Percentiles rank a stretch among this genome's conserved stretches.
Conservation (phyloP, 148 eudicot genomes). For the Cornus florida region DNA sequence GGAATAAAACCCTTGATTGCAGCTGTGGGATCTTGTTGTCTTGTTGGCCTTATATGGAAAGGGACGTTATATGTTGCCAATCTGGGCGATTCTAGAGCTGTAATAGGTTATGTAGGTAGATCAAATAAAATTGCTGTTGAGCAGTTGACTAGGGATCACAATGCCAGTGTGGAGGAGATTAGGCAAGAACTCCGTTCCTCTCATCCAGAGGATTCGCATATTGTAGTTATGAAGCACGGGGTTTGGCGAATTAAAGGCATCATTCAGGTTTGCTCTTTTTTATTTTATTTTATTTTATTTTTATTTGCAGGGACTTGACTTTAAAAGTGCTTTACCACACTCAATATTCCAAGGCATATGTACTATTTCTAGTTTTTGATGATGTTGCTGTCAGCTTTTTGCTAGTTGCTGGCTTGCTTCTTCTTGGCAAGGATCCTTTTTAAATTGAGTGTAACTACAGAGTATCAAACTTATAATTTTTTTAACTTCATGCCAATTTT, state of each 20-base stretch:
- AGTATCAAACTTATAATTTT: not conserved
- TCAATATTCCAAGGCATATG: not conserved
- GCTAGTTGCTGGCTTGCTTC: not conserved
- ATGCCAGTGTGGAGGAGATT: conserved; percentile 57
- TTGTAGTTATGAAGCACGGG: conserved; percentile 54
- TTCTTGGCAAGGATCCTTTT: not conserved
- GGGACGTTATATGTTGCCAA: conserved; percentile 70
- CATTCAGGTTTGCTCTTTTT: conserved; percentile 55
- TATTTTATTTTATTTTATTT: not conserved
- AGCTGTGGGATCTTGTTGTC: conserved; percentile 78
- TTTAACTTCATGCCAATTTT: not conserved
- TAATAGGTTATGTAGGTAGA: conserved; percentile 41
- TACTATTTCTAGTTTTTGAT: not conserved
- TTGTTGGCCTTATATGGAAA: conserved; percentile 61
- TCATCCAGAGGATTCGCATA: conserved; percentile 68
- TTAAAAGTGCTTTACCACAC: not conserved
- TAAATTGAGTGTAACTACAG: not conserved
- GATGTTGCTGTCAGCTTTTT: not conserved
- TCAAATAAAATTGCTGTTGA: conserved; percentile 53
- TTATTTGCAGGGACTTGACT: not conserved
- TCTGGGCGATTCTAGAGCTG: conserved; percentile 85
- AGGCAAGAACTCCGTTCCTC: conserved; percentile 47
- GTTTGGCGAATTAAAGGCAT: conserved; percentile 86
- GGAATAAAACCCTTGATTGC: conserved; percentile 51
- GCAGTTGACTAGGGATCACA: conserved; percentile 74